Conservation (phyloP, 2,329 filamentous ascomycete species). For the Drechslerella dactyloides region DNA sequence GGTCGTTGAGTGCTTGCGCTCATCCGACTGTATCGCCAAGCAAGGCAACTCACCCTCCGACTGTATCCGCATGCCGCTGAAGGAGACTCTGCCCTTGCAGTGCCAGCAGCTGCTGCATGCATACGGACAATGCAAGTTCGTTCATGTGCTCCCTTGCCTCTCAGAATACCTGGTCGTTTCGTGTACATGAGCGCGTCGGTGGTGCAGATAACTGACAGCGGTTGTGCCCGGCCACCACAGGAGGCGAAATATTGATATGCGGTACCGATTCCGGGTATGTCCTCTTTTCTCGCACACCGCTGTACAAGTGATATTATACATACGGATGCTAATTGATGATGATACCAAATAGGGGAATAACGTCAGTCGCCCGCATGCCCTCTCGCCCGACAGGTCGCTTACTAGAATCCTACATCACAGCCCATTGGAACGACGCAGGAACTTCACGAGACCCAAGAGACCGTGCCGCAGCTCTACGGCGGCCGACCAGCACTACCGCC, state of each 20-base stretch:
- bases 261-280: slow-evolving; percentile 47
- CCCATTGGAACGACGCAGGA: slow-evolving; percentile 43
- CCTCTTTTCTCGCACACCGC: background rate
- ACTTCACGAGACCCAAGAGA: slow-evolving; percentile 26
- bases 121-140: slow-evolving; percentile 84
- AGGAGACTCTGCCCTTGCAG: slow-evolving; percentile 79
- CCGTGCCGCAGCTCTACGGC: slow-evolving; percentile 33
- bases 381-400: background rate
- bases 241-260: slow-evolving; percentile 50
- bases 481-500: slow-evolving; percentile 41
- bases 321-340: background rate
- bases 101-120: slow-evolving; percentile 94
- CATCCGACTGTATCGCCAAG: slow-evolving; percentile 97
- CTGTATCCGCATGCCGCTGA: slow-evolving; percentile 82
- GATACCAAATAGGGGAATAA: slow-evolving; percentile 30
- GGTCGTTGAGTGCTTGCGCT: slow-evolving; percentile 90
- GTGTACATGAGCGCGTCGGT: background rate
- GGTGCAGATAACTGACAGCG: background rate
- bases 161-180: background rate
- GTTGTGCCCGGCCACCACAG: background rate
- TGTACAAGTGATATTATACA: background rate
- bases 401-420: slow-evolving; percentile 2
- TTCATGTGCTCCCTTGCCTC: slow-evolving; percentile 33
- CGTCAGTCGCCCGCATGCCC: slow-evolving; percentile 2
- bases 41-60: slow-evolving; percentile 84